Evolutionary conservation across 495 filamentous ascomycete species (phyloP).

Genomic region (Penicillium canescens): DNA sequence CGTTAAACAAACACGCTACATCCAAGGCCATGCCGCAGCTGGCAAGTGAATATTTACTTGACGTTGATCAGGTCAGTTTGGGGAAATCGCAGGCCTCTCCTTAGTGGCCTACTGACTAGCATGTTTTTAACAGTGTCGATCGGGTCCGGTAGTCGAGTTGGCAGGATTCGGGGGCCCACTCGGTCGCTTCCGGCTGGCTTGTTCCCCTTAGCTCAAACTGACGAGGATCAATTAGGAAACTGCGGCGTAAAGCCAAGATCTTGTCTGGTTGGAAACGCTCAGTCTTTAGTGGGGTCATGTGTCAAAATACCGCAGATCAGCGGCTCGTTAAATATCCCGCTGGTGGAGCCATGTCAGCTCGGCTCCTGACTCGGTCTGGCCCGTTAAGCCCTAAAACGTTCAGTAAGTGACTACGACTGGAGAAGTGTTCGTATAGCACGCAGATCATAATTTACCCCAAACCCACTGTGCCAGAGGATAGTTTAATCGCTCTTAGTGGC

Average conservation of each 20-base stretch:
- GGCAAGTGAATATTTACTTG: neutral
- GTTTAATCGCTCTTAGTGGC: neutral
- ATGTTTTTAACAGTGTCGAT: conserved; percentile 12
- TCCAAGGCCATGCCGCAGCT: no score
- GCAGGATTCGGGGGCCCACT: neutral
- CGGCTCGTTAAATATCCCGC: conserved; percentile 1
- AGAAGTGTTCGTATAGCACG: conserved; percentile 7
- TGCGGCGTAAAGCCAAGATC: neutral
- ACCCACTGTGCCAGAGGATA: neutral
- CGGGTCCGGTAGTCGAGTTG: neutral
- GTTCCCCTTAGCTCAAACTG: neutral
- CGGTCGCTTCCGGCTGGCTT: no score
- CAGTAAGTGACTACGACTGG: neutral
- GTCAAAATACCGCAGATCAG: conserved; percentile 16
- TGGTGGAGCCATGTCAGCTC: neutral
- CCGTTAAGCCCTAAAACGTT: neutral
- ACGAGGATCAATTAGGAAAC: neutral
- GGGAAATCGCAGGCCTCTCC: neutral
- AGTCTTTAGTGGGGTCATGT: neutral
- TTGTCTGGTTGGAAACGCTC: neutral
- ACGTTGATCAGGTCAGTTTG: conserved; percentile 1
- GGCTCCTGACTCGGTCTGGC: no score
- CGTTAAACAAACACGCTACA: no score
- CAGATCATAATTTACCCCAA: conserved; percentile 13
- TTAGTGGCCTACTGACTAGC: no score